These are phyloP conservation scores for Pueraria montana DNA, from an alignment of 306 rosid genomes.

Conservation along the genomic window DNA sequence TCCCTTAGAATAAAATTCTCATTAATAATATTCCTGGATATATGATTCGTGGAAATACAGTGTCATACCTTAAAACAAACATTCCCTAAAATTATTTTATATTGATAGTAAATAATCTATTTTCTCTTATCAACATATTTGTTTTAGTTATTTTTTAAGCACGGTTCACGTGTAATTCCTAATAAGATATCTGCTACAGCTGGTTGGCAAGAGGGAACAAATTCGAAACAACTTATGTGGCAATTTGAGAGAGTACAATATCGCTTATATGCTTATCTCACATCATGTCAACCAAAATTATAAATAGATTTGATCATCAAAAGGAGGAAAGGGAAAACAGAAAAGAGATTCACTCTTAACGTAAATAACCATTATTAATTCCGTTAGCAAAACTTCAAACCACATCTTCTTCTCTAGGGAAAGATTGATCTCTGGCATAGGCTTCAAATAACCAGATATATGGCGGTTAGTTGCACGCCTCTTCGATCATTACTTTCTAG, in stretches of 20 bases:
- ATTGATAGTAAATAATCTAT: too few relatives aligned
- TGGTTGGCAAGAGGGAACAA: too few relatives aligned
- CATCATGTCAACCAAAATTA: not conserved
- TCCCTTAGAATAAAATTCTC: too few relatives aligned
- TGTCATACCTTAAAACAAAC: too few relatives aligned
- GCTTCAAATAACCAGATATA: not conserved
- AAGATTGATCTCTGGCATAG: not conserved
- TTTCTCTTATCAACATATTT: too few relatives aligned
- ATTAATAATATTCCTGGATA: too few relatives aligned
- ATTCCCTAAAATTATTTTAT: too few relatives aligned
- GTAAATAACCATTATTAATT: not conserved
- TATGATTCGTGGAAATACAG: too few relatives aligned
- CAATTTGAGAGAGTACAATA: not conserved
- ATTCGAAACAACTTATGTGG: not conserved
- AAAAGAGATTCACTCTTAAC: not conserved
- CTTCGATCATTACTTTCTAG: not conserved
- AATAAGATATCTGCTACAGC: too few relatives aligned
- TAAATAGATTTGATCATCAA: not conserved
- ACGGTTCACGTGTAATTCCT: too few relatives aligned
- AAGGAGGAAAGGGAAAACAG: not conserved
- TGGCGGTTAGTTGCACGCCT: constrained; percentile 34
- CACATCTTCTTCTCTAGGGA: constrained; percentile 8
- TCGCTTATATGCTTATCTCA: not conserved
- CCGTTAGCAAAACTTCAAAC: not conserved
- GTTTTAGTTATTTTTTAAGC: too few relatives aligned